Conservation (phyloP, 495 filamentous ascomycete species). For the Parathielavia appendiculata region DNA sequence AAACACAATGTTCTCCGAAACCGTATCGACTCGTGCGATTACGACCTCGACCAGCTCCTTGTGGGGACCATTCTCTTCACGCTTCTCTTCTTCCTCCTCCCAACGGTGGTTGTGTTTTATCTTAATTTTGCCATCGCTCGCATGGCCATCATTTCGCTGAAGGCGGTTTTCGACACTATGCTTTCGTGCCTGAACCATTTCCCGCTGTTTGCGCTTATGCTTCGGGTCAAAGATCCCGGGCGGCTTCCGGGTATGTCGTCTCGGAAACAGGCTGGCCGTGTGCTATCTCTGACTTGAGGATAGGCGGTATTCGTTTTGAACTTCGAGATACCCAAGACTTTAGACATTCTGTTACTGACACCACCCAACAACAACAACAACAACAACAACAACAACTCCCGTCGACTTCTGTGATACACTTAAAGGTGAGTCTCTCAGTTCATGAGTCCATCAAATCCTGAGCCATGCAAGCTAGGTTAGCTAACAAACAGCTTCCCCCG, state of each 20-base stretch:
- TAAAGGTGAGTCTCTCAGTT: constrained; percentile 55
- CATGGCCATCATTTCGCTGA: constrained; percentile 90
- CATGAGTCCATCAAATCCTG: too few species aligned
- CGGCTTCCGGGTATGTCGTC: constrained; percentile 68
- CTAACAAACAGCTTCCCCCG: too few species aligned
- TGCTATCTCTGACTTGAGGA: constrained; percentile 11
- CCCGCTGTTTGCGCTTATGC: constrained; percentile 94
- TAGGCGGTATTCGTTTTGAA: constrained; percentile 86
- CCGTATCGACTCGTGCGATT: constrained; percentile 97
- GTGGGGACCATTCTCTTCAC: constrained; percentile 97
- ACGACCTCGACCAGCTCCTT: constrained; percentile 95
- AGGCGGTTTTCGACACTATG: constrained; percentile 82
- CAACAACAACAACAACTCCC: constrained; percentile 20
- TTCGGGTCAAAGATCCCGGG: constrained; percentile 87
- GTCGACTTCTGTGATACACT: constrained; percentile 67
- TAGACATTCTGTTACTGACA: constrained; percentile 39
- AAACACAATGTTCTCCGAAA: constrained; percentile 96
- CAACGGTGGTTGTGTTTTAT: constrained; percentile 94
- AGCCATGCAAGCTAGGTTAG: too few species aligned
- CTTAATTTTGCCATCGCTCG: constrained; percentile 90
- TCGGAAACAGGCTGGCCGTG: background rate
- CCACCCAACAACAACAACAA: constrained; percentile 7
- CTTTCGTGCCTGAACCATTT: constrained; percentile 97
- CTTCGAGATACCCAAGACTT: constrained; percentile 65
- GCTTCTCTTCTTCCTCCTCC: constrained; percentile 88